Base-by-base conservation (phyloP, 345 rosid species). In the Gossypium mustelinum region DNA sequence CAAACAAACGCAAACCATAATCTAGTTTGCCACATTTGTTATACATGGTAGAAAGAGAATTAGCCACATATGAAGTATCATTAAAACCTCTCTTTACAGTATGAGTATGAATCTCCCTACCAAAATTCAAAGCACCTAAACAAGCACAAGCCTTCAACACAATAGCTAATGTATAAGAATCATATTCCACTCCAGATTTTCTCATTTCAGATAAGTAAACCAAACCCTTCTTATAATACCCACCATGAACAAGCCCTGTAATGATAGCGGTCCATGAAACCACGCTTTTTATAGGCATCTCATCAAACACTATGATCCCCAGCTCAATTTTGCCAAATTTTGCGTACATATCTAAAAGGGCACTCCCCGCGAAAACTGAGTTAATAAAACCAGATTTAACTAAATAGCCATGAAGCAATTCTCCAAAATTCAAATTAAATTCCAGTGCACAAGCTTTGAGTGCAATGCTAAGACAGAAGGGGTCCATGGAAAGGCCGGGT, bases 201-300 rank as follows among this genome's bases (percentile, higher is more conserved):
- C 84, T 83, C 97, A 94, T 89, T 76, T 86, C 79, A 9, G 94
- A 82, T 67, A 94, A 89, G 81, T 86, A 87, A 51, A 65, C 72
- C 71, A 94, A 79, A 10, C 88, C 95, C 73, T 88, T 83, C 81
- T 79, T 75, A 72, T 83, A 59, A 70, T 64, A 79, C 64, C 95
- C 90, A 22, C 83, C 82, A 27, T 83, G 91, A 79, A 91, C 97
- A 74, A 94, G 84, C 55, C 93, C 94, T 0, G 93, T 88, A 57
- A 92, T 94, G 63, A 89, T 71, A 7, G 97, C 87, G 34, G 98
- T 92, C 97, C 97, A 94, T 0, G 97, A 86, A 29, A 89, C 89
- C 0, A 89, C 87, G 80, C 89, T 92, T 77, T 81, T 84, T 16
- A 59, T 27, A 14, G 88, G 89, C 95, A 94, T 86, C 75, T 87